Conservation (phyloP, 495 filamentous ascomycete species). For the Bombardia bombarda region DNA sequence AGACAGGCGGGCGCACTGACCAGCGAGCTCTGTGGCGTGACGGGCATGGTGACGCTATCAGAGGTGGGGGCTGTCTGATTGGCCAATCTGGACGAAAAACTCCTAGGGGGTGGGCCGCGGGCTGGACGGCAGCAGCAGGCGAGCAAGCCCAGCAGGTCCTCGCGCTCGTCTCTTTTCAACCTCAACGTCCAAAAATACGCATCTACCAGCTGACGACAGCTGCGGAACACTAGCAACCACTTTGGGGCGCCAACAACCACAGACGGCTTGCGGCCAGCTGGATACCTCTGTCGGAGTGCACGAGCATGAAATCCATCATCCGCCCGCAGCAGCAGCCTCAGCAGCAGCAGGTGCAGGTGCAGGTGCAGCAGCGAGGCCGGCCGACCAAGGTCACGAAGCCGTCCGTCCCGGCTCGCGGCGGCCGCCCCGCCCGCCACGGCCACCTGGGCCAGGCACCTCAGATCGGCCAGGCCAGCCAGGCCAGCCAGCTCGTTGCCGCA, state of each 20-base stretch:
- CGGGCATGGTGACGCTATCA: too few relatives aligned
- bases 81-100: slow-evolving; percentile 11
- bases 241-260: slow-evolving; percentile 4
- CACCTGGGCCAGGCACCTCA: slow-evolving; percentile 9
- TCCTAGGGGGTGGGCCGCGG: slow-evolving; percentile 2
- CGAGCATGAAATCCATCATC: slow-evolving; percentile 22
- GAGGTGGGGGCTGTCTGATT: slow-evolving; percentile 9
- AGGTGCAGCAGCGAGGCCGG: slow-evolving; percentile 34
- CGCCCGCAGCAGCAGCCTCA: too few relatives aligned
- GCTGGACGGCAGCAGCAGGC: too few relatives aligned
- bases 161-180: slow-evolving; percentile 6
- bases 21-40: background rate
- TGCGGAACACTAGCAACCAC: slow-evolving; percentile 16
- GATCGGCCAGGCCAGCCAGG: background rate
- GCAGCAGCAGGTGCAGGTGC: too few relatives aligned
- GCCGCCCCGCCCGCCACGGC: slow-evolving; percentile 17
- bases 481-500: slow-evolving; percentile 2
- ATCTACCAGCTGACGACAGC: slow-evolving; percentile 28
- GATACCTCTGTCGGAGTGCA: slow-evolving; percentile 3
- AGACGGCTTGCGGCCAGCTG: too few relatives aligned
- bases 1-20: background rate
- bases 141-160: background rate
- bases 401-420: slow-evolving; percentile 19
- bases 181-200: slow-evolving; percentile 8
- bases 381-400: slow-evolving; percentile 37